phyloP scores from a whole-genome alignment of 2,329 filamentous ascomycete species.

The Trichoderma atroviride region DNA sequence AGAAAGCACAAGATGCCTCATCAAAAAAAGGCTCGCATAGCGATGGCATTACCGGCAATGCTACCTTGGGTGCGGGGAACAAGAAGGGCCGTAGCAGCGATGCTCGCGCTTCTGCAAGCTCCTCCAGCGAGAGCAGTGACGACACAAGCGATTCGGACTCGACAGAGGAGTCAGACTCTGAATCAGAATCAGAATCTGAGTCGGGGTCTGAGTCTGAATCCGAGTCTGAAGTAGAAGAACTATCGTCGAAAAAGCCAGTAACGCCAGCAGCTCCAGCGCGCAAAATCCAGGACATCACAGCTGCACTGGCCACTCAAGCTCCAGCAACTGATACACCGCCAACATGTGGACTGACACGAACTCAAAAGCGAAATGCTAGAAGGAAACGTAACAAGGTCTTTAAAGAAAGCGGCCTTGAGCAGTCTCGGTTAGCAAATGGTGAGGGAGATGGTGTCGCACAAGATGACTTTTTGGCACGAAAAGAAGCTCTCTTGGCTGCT shows the following conservation, averaged over 20 bases:
- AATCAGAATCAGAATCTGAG: slow-evolving; percentile 37
- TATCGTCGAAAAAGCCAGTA: slow-evolving; percentile 39
- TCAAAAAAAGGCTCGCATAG: slow-evolving; percentile 1
- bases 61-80: slow-evolving; percentile 7
- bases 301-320: neutral
- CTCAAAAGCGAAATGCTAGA: slow-evolving; percentile 56
- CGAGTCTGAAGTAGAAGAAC: slow-evolving; percentile 41
- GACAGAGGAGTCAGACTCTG: slow-evolving; percentile 25
- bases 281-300: neutral
- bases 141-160: slow-evolving; percentile 31
- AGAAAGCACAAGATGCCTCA: neutral
- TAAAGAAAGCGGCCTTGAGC: slow-evolving; percentile 25
- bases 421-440: slow-evolving; percentile 28
- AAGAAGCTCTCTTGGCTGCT: slow-evolving; percentile 44
- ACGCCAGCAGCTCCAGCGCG: neutral
- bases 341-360: slow-evolving; percentile 45
- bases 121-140: neutral
- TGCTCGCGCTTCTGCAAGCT: neutral
- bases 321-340: slow-evolving; percentile 26
- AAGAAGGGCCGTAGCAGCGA: slow-evolving; percentile 3
- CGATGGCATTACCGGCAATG: slow-evolving; percentile 25
- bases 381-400: slow-evolving; percentile 45
- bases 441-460: slow-evolving; percentile 24
- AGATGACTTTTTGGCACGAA: slow-evolving; percentile 43
- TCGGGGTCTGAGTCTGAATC: slow-evolving; percentile 38